Evolutionary conservation across 2,329 filamentous ascomycete genomes (phyloP).

Genomic region (Fusarium xylarioides): DNA sequence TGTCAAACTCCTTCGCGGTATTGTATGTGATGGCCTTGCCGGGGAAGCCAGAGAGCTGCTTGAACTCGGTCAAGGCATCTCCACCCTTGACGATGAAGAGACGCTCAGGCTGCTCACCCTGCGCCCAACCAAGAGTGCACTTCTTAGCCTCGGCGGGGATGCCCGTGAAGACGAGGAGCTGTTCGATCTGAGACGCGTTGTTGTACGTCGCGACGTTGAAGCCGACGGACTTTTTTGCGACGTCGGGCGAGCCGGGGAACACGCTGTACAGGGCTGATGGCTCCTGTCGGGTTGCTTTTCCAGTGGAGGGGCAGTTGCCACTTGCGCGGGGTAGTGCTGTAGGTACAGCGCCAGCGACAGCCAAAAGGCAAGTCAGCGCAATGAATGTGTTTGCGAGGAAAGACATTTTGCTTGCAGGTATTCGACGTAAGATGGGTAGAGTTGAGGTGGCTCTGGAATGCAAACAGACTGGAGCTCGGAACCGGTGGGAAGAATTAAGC

Average conservation of each 20-base stretch:
- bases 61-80: slow-evolving; percentile 38
- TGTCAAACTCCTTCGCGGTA: slow-evolving; percentile 37
- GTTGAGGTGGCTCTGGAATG: background rate
- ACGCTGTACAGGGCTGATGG: slow-evolving; percentile 31
- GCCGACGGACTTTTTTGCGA: slow-evolving; percentile 19
- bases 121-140: slow-evolving; percentile 47
- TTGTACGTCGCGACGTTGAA: slow-evolving; percentile 40
- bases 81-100: slow-evolving; percentile 48
- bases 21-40: slow-evolving; percentile 31
- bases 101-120: slow-evolving; percentile 50
- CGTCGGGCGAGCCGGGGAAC: slow-evolving; percentile 26
- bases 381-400: slow-evolving; percentile 7
- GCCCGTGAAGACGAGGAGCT: slow-evolving; percentile 45
- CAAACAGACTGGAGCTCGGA: background rate
- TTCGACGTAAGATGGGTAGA: background rate
- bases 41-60: slow-evolving; percentile 43
- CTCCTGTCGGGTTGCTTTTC: background rate
- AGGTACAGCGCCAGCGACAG: slow-evolving; percentile 15
- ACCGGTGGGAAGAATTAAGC: background rate
- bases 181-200: slow-evolving; percentile 42
- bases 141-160: slow-evolving; percentile 43
- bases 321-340: slow-evolving; percentile 13
- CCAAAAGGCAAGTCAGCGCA: slow-evolving; percentile 20
- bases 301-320: slow-evolving; percentile 8
- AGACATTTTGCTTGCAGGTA: slow-evolving; percentile 9